Conservation (phyloP, 768 basidiomycete species). For the Tulasnella sp. region DNA sequence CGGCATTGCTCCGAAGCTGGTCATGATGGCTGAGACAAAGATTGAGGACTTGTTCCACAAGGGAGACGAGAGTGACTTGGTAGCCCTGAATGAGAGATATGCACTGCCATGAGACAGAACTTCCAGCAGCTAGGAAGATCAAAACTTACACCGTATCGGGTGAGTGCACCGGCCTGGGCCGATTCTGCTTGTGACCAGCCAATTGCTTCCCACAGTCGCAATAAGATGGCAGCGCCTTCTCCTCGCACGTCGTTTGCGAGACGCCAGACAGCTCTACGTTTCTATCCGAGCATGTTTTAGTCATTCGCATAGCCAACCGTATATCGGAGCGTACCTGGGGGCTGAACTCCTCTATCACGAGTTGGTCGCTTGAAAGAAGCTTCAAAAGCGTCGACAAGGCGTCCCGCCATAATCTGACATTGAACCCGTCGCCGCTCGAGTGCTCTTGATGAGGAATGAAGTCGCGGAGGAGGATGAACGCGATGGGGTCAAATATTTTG, state of each 20-base stretch:
- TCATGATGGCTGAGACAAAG: conserved; percentile 94
- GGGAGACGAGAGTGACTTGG: conserved; percentile 69
- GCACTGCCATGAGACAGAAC: background rate
- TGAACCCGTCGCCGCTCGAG: conserved; percentile 45
- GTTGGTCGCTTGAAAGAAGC: conserved; percentile 79
- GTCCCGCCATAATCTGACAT: conserved; percentile 70
- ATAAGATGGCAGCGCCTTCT: conserved; percentile 73
- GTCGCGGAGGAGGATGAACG: conserved; percentile 64
- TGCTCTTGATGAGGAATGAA: conserved; percentile 65
- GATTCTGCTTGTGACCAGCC: conserved; percentile 60
- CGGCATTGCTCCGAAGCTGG: conserved; percentile 78
- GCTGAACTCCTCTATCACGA: conserved; percentile 90
- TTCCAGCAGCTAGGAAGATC: background rate
- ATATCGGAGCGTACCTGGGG: conserved; percentile 56
- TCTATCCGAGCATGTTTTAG: conserved; percentile 39
- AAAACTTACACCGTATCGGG: conserved; percentile 58
- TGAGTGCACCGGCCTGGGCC: conserved; percentile 45
- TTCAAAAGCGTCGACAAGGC: conserved; percentile 75
- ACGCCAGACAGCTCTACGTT: conserved; percentile 91
- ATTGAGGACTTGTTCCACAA: conserved; percentile 85
- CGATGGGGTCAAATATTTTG: conserved; percentile 78
- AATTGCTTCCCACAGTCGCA: conserved; percentile 78
- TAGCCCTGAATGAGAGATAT: conserved; percentile 49
- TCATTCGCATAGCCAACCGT: conserved; percentile 13
- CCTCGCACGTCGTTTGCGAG: conserved; percentile 94